Base-by-base conservation (phyloP, 495 filamentous ascomycete genomes). In the Jackrogersella minutella region DNA sequence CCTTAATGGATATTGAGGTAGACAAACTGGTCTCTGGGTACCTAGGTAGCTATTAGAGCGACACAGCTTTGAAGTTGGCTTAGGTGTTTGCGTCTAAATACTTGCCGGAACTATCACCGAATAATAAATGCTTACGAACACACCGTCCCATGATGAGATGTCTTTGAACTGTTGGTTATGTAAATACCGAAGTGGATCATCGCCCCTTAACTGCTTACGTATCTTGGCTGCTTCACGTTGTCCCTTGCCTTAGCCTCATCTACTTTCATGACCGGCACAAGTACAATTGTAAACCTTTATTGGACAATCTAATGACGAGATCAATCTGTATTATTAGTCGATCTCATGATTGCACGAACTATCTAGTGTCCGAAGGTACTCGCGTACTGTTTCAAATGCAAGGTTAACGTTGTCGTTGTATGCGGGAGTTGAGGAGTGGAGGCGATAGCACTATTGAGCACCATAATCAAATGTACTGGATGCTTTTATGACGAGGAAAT, bases 181-280 rank as follows among this genome's bases (percentile, higher is more conserved):
- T 33, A 56, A 43, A n/a, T 16, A n/a, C n/a, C 24, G 8, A 43
- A 10, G 36, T 28, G 28, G 31, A 34, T 34, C 11, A n/a, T n/a
- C n/a, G n/a, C 0, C 47, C 46, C 47, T 16, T 51, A 14, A 51
- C 3, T 31, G 4, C 26, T 50, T 21, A 26, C 41, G 5, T 26
- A 46, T 46, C 41, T 46, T 46, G 41, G 41, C 41, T 46, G 41
- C 41, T 46, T 46, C 41, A 46, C 41, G 9, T 5, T 46, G 13
- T 43, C 41, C 41, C 41, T 26, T 44, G 19, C 40, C 10, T 22
- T 44, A 4, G 39, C 39, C 17, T 43, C 17, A n/a, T n/a, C n/a
- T n/a, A n/a, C n/a, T n/a, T n/a, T n/a, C n/a, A n/a, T n/a, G n/a
- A n/a, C n/a, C n/a, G n/a, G n/a, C n/a, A n/a, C n/a, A n/a, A n/a